These are phyloP conservation scores for Hevea brasiliensis DNA, from an alignment of 345 rosid genomes.

Conservation along the genomic window DNA sequence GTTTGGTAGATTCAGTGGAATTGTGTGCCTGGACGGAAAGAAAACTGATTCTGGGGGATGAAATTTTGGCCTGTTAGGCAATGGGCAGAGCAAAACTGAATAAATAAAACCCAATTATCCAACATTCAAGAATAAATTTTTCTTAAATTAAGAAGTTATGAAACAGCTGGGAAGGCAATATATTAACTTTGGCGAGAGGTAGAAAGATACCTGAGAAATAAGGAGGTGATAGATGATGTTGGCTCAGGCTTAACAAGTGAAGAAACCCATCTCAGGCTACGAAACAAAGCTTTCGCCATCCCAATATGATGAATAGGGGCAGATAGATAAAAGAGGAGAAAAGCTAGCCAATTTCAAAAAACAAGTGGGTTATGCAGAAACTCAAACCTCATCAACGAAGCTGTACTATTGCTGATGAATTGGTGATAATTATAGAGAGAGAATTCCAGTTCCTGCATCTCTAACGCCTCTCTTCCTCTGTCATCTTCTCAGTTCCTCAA, in stretches of 20 bases:
- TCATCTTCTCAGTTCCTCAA: too few relatives aligned
- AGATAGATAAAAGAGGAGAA: background rate
- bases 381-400: background rate
- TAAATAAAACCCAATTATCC: background rate
- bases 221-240: background rate
- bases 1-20: constrained; percentile 17
- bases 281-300: constrained; percentile 23
- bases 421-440: too few relatives aligned
- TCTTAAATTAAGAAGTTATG: background rate
- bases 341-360: background rate
- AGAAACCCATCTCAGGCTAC: constrained; percentile 15
- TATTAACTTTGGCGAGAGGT: background rate
- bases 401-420: background rate
- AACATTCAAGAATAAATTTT: background rate
- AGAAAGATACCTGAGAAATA: constrained; percentile 19
- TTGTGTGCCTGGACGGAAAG: constrained; percentile 14
- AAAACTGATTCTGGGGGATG: constrained; percentile 7
- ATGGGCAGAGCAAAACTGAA: too few relatives aligned
- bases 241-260: constrained; percentile 16
- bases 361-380: background rate
- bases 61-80: constrained; percentile 13
- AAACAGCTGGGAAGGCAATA: background rate
- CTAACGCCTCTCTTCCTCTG: too few relatives aligned
- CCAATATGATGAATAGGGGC: background rate
- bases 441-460: background rate